phyloP scores from a whole-genome alignment of 495 filamentous ascomycete species.

The Terfezia boudieri region DNA sequence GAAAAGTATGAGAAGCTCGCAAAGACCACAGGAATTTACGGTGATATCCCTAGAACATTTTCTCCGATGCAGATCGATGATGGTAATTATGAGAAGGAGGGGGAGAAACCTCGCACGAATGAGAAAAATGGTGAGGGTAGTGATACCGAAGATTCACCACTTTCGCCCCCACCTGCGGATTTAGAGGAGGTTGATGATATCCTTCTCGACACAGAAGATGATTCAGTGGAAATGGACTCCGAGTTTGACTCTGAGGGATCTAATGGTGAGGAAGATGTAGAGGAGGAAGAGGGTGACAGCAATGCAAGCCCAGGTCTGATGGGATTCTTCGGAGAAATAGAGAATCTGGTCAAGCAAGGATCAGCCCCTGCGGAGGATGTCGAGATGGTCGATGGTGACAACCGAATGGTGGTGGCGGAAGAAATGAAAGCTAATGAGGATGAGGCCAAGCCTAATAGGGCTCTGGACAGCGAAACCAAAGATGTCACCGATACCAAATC shows the following conservation, averaged over 20 bases:
- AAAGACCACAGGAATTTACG: not conserved
- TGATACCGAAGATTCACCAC: slow-evolving; percentile 17
- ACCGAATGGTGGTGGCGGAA: slow-evolving; percentile 14
- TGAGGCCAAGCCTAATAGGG: slow-evolving; percentile 15
- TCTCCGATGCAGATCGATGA: slow-evolving; percentile 3
- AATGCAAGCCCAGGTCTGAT: slow-evolving; percentile 32
- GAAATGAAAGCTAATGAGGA: slow-evolving; percentile 11
- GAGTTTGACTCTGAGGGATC: slow-evolving; percentile 25
- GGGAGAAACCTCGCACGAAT: slow-evolving; percentile 3
- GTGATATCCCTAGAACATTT: slow-evolving; percentile 2
- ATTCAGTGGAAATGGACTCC: slow-evolving; percentile 75
- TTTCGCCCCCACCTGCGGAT: slow-evolving; percentile 16
- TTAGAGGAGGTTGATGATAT: slow-evolving; percentile 45
- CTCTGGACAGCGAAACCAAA: slow-evolving; percentile 24
- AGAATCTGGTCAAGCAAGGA: not conserved
- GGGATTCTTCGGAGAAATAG: slow-evolving; percentile 34
- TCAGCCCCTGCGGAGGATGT: slow-evolving; percentile 4
- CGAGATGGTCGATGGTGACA: slow-evolving; percentile 17
- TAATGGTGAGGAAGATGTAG: slow-evolving; percentile 29
- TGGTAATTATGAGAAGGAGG: slow-evolving; percentile 3
- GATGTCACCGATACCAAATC: slow-evolving; percentile 28
- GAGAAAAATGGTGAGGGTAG: slow-evolving; percentile 5
- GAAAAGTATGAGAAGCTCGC: slow-evolving; percentile 42
- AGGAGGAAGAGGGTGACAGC: slow-evolving; percentile 23
- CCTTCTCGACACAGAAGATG: slow-evolving; percentile 52